Base-by-base conservation (phyloP, 495 filamentous ascomycete genomes). In the Hypoxylon crocopeplum region DNA sequence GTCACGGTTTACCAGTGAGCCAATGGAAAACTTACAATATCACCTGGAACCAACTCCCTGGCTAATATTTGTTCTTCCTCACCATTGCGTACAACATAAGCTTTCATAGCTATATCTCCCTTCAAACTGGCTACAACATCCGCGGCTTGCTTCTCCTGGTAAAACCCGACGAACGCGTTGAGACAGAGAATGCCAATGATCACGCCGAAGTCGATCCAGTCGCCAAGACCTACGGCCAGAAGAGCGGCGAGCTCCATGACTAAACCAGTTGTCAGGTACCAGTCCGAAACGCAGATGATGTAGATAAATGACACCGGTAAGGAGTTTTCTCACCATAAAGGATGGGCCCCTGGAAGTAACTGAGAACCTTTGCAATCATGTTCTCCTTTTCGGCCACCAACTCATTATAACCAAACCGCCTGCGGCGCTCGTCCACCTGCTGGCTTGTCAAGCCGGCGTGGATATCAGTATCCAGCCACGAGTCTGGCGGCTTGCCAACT, bases 181-280 rank as follows among this genome's bases (percentile, higher is more conserved):
- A 93, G 86, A 59, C 86, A 76, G 22, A 92, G 72, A 61, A 92
- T 91, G 70, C 86, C 89, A 53, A 89, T 86, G 72, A 92, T 92
- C 64, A 92, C 88, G 78, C 89, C 89, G 49, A 91, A 88, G 71
- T 92, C 89, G 56, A 92, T 81, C 87, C 87, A 92, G 69, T 91
- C 89, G 69, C 82, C 83, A 56, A 92, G 84, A 82, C 88, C 89
- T 68, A 88, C 87, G 69, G 89, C 87, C 58, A 93, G 75, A 20
- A 91, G 72, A 62, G 90, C 88, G 79, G 89, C 89, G 66, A 93
- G 67, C 84, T 93, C 88, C 89, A 93, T 92, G 69, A 91, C 89
- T 92, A 66, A 29, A 42, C 11, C 41, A 36, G 27, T n/a, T 44
- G 32, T 54, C 27, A 65, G 56, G 29, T 45, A 2, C 42, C 20